phyloP scores from a whole-genome alignment of 2,329 filamentous ascomycete species.

The Akanthomyces muscarius region DNA sequence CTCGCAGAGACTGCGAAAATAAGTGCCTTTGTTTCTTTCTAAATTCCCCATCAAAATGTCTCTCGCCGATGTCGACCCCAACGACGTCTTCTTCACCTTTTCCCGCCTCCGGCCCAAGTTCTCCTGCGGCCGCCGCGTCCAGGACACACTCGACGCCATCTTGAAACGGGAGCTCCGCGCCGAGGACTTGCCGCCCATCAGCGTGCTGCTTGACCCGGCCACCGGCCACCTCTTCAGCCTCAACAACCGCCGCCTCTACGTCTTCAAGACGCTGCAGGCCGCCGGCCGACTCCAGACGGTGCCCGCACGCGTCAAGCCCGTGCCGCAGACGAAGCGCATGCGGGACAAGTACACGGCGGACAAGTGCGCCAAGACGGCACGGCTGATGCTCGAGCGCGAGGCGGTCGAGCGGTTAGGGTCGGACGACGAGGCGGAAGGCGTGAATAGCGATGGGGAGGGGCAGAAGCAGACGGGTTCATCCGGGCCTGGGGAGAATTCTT shows the following conservation, averaged over 20 bases:
- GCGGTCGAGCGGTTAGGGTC: background rate
- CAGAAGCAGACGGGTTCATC: too few relatives aligned
- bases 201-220: constrained; percentile 15
- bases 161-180: background rate
- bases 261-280: constrained; percentile 16
- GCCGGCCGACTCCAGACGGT: constrained; percentile 4
- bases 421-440: background rate
- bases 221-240: constrained; percentile 18
- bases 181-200: constrained; percentile 17
- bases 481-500: background rate
- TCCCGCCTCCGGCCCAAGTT: constrained; percentile 17
- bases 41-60: constrained; percentile 3
- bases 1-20: too few relatives aligned
- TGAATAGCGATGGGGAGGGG: background rate
- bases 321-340: constrained; percentile 19
- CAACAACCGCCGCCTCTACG: constrained; percentile 19
- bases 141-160: constrained; percentile 15
- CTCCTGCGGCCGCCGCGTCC: constrained; percentile 18
- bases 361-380: constrained; percentile 15
- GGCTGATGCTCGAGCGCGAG: constrained; percentile 16
- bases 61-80: constrained; percentile 15
- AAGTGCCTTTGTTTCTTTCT: too few relatives aligned
- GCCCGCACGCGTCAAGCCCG: constrained; percentile 10
- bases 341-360: constrained; percentile 16
- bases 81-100: constrained; percentile 17